These are phyloP conservation scores for Chionographis japonica DNA, from an alignment of 106 monocot species.

Conservation along the genomic window DNA sequence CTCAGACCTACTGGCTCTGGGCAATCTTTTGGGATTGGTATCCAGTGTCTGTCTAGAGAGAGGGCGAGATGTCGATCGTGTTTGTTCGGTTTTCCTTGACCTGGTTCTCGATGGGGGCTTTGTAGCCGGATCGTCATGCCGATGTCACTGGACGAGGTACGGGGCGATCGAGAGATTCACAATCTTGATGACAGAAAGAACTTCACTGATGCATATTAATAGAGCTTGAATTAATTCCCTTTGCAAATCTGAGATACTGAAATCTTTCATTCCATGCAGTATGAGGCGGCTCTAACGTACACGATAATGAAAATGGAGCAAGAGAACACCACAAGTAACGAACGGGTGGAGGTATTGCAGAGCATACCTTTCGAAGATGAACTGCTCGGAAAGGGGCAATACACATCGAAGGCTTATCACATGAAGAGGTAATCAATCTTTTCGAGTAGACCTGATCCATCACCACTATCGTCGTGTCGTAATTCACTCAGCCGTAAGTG, in stretches of 20 bases:
- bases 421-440: slow-evolving; percentile 32
- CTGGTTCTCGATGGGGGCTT: slow-evolving; percentile 1
- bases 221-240: background rate
- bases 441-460: no score
- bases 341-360: slow-evolving; percentile 51
- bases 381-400: slow-evolving; percentile 42
- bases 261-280: slow-evolving; percentile 21
- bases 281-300: slow-evolving; percentile 42
- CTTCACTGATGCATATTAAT: no score
- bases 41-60: no score
- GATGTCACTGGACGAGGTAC: slow-evolving; percentile 59
- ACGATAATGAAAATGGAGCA: slow-evolving; percentile 65
- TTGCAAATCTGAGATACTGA: background rate
- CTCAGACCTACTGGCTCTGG: no score
- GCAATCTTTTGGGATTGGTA: no score
- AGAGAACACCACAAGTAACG: slow-evolving; percentile 43
- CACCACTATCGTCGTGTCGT: no score
- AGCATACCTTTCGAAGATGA: slow-evolving; percentile 41
- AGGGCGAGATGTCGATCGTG: background rate
- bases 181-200: no score
- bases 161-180: background rate
- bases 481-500: no score
- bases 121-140: slow-evolving; percentile 58
- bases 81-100: slow-evolving; percentile 6
- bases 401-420: slow-evolving; percentile 53